A percentile compares a stretch with the other conserved stretches of the same genome.
phyloP scores from a whole-genome alignment of 192 early-diverging fungal species.

The Gamsiella multidivaricata region DNA sequence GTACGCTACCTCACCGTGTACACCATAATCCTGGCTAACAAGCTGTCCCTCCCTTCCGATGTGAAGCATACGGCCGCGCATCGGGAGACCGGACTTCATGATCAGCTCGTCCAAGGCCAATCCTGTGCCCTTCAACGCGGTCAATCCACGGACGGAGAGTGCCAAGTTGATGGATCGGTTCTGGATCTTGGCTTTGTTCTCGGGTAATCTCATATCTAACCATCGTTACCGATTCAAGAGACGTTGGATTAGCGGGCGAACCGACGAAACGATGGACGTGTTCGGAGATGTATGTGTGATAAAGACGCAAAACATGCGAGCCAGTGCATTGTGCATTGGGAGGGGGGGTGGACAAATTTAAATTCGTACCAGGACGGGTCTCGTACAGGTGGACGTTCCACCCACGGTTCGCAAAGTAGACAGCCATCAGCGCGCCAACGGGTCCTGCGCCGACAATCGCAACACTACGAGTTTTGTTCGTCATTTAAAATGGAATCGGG shows the following conservation, averaged over 20 bases:
- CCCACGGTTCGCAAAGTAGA: constrained; percentile 92
- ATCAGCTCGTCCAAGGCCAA: constrained; percentile 73
- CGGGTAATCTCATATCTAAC: constrained; percentile 74
- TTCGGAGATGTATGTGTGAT: too few species aligned
- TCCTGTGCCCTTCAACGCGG: constrained; percentile 79
- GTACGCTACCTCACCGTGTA: constrained; percentile 78
- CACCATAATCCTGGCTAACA: constrained; percentile 85
- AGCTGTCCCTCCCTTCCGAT: constrained; percentile 70
- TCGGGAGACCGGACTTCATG: constrained; percentile 80
- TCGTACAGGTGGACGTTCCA: constrained; percentile 93
- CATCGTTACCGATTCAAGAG: background rate
- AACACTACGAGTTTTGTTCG: constrained; percentile 57
- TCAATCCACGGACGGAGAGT: constrained; percentile 86
- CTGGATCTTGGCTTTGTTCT: constrained; percentile 61
- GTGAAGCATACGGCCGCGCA: constrained; percentile 96
- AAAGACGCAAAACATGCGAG: too few species aligned
- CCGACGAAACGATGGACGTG: too few species aligned
- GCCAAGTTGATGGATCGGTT: constrained; percentile 95
- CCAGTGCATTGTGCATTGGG: background rate
- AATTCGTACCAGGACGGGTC: constrained; percentile 72
- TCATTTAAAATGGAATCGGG: constrained; percentile 7
- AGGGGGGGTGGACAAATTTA: background rate
- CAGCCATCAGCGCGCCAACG: constrained; percentile 87
- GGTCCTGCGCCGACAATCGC: constrained; percentile 93
- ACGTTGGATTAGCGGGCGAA: too few species aligned